Base-by-base conservation (phyloP, 2,329 filamentous ascomycete species). In the Apiospora saccharicola region DNA sequence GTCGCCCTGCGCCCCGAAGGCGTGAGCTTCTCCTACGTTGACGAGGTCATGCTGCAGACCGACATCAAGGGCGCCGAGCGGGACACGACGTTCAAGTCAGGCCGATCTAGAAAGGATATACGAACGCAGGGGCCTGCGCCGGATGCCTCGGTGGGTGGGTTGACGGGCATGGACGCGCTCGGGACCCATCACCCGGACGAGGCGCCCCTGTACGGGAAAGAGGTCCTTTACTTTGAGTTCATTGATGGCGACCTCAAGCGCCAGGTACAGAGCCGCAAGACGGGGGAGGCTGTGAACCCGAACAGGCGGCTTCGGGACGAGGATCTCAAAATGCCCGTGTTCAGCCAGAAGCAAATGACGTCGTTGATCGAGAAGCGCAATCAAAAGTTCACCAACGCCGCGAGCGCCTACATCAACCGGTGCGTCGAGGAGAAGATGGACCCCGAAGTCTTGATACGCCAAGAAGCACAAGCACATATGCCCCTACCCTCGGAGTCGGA, bases 221-320 rank as follows among this genome's bases (percentile, higher is more conserved):
- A 97, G 76, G 92, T 98, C 22, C 83, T 99, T 34, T 89, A 96
- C 47, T 97, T 99, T 78, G 96, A 98, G 80, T 98, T 97, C 76
- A 83, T 97, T 24, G 96, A 98, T 80, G 95, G 93, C 0, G 96
- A 98, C 79, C 82, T 98, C 76, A 98, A 95, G 83, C 88, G 93
- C 53, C 92, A 97, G 79, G 92, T 95, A 0, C 85, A 88, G 70
- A 85, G 92, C 80, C 89, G 90, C 71, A 93, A 93, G 80, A 94
- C 92, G 0, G 93, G 93, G 0, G 91, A 95, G 80, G 88, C 91
- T 0, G 90, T 88, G 0, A 92, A 91, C 71, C 88, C 92, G 0
- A 90, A 87, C 16, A 88, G 90, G 72, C 93, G 90, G 78, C 85
- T 95, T 74, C 88, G 90, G 72, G 89, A 95, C 26, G 95, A 98